Base-by-base conservation (phyloP, 73 alveolate genomes). In the Urostyla sp. region DNA sequence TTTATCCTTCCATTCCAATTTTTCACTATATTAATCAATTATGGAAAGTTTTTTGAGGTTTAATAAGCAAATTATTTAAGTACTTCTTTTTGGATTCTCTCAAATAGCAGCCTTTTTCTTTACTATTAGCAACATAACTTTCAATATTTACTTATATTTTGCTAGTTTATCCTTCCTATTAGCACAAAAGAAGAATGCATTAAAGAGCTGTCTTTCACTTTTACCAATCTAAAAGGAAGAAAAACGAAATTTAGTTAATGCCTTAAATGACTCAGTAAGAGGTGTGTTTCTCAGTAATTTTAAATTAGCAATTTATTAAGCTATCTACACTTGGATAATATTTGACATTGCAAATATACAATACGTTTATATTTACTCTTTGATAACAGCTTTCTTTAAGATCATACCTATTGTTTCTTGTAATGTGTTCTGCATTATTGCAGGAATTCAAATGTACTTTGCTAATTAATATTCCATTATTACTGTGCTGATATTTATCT, bases 311-410 rank as follows among this genome's bases (percentile, higher is more conserved):
- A 5, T 69, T 2, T 69, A 37, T 35, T 48, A 69, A 23, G 83
- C 83, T 2, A 23, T 69, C 15, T 69, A 69, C 34, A 69, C 83
- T 30, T 69, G 83, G 83, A 21, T 69, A 10, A 10, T 69, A 11
- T 69, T 69, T 27, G 83, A 69, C 53, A 27, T 15, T 36, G 23
- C 34, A 20, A 6, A 69, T 16, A 31, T 69, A 0, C 20, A 69
- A 23, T 69, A 69, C 30, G 20, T 27, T 34, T 69, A 48, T 31
- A 18, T 69, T 8, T 69, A 69, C 54, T 5, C 67, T 28, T 24
- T 69, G 8, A n/a, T 69, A 21, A 54, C 83, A 10, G 37, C 67
- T 8, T 44, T 69, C 83, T 69, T 69, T 24, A 69, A 69, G 55
- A 69, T 69, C 11, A 55, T 69, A 4, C 83, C 83, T 3, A 30